Conservation (phyloP, 208 protist genomes). For the Acanthamoeba culbertsoni region DNA sequence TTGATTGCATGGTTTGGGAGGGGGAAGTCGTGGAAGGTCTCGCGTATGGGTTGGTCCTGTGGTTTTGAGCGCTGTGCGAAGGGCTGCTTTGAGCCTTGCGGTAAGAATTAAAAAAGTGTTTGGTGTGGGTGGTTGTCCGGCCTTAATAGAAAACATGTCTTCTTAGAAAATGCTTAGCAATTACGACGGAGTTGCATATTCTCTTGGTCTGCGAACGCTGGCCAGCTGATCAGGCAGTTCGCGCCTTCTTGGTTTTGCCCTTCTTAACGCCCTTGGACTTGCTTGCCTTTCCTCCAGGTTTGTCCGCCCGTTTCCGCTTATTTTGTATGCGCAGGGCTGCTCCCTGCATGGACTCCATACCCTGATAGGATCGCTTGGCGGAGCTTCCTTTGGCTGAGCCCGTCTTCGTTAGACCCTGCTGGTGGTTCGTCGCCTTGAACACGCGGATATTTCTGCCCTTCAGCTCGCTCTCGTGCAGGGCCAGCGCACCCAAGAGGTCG, state of each 20-base stretch:
- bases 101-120: no score
- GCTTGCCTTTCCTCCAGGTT: neutral
- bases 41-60: no score
- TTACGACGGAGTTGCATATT: no score
- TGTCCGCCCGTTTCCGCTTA: constrained; percentile 10
- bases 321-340: neutral
- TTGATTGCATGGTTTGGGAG: no score
- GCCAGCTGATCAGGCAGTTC: neutral
- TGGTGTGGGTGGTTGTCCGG: no score
- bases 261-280: neutral
- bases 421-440: constrained; percentile 33
- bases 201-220: neutral
- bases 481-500: neutral
- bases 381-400: neutral
- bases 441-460: constrained; percentile 43
- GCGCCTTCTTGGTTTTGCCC: neutral
- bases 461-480: constrained; percentile 34
- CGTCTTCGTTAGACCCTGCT: neutral
- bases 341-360: neutral
- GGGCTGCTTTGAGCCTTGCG: no score
- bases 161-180: no score
- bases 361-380: neutral
- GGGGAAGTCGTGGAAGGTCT: no score
- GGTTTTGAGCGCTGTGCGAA: no score
- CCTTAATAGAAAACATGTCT: no score